Evolutionary conservation across 148 eudicot species (phyloP).

Genomic region (Camellia granthamiana): DNA sequence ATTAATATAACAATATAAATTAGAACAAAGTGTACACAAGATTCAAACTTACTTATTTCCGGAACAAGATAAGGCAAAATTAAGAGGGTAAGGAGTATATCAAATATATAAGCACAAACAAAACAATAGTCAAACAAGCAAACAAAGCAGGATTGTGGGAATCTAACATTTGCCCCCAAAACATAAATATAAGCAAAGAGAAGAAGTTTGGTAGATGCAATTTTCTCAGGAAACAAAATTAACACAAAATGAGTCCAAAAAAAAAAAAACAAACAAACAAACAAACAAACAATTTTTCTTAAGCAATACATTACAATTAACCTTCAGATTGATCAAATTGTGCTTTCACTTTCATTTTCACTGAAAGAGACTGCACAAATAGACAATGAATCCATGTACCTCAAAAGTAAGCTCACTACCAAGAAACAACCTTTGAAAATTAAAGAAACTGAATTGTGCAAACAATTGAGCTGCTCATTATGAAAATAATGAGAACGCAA

Average conservation of each 20-base stretch:
- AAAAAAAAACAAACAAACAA: too few species aligned
- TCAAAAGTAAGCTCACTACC: too few species aligned
- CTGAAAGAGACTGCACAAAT: neutral
- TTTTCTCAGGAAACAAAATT: too few species aligned
- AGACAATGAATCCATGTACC: neutral
- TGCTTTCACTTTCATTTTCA: neutral
- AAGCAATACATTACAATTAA: neutral
- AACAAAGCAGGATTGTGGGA: neutral
- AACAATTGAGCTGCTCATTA: neutral
- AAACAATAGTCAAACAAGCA: too few species aligned
- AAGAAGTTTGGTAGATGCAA: neutral
- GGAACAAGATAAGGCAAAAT: neutral
- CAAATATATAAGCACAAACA: neutral
- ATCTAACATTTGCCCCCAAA: neutral
- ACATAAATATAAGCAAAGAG: too few species aligned
- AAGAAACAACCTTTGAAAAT: neutral
- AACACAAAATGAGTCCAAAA: neutral
- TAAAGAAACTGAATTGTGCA: neutral
- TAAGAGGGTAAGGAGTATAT: neutral
- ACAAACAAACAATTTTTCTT: too few species aligned
- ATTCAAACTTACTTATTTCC: neutral
- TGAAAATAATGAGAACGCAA: too few species aligned
- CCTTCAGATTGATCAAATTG: neutral
- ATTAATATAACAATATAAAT: neutral
- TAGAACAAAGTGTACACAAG: neutral